Evolutionary conservation across 805 yeast species (phyloP).

Genomic region (Nematodospora valgi): DNA sequence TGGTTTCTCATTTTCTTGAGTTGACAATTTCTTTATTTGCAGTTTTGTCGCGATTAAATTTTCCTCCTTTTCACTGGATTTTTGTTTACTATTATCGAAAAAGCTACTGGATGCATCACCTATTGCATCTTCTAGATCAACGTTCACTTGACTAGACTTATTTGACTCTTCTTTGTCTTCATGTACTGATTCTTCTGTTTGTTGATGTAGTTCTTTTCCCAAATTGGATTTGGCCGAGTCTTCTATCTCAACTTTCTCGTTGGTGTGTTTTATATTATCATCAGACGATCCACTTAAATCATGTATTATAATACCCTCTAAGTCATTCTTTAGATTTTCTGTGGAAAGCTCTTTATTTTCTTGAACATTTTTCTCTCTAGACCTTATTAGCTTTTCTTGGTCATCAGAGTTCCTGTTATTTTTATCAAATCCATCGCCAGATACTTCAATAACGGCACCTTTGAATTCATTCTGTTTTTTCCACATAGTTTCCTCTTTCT

Average conservation of each 20-base stretch:
- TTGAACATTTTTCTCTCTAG: too few species aligned
- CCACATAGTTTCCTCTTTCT: too few species aligned
- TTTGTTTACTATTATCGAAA: background rate
- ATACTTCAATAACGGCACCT: too few species aligned
- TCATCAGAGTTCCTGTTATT: too few species aligned
- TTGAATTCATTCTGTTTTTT: too few species aligned
- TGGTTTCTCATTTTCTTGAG: background rate
- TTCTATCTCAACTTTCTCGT: background rate
- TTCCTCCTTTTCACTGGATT: too few species aligned
- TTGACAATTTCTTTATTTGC: background rate
- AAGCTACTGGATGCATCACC: conserved; percentile 3
- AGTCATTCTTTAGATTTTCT: background rate
- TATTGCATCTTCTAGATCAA: conserved; percentile 3
- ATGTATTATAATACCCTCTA: background rate
- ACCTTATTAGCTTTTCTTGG: too few species aligned
- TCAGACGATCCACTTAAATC: background rate
- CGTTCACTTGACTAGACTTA: too few species aligned
- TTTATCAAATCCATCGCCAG: too few species aligned
- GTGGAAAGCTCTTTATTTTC: too few species aligned
- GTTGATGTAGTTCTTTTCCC: too few species aligned
- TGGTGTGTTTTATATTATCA: background rate
- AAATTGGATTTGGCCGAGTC: background rate
- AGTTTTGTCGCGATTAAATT: too few species aligned
- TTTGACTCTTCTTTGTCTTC: background rate
- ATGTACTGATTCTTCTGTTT: background rate